Evolutionary conservation across 371 early-diverging fungal species (phyloP), one percentile per base, ranked within the genome.

Genomic region (Haplosporangium sp.): DNA sequence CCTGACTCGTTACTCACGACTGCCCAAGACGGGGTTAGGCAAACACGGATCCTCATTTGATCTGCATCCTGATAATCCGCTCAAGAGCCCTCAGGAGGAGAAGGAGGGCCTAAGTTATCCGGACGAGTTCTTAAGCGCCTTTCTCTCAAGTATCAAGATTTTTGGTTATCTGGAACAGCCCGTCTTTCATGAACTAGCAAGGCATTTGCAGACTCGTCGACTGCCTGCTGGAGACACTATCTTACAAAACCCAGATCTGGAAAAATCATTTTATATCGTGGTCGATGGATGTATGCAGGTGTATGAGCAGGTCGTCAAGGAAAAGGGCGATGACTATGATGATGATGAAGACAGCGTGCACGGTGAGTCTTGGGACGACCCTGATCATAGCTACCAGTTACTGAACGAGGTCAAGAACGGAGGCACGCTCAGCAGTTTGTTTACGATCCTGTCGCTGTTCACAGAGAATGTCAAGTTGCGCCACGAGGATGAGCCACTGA

Each of bases 161-260:
- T 98, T 99, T 88, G 97, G 97, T 1, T 98, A 97, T 74, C 85
- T 99, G 42, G 99, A 99, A 64, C 89, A 95, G 70, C 95, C 95
- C 7, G 97, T 99, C 48, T 96, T 99, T 82, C 94, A 95, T 83
- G 98, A 98, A 79, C 86, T 98, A 42, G 93, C 96, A 6, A 84
- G 95, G 37, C 92, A 94, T 73, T 81, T 95, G 56, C 94, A 95
- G 79, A 96, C 96, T 0, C 91, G 92, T 48, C 91, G 94, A 42
- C 79, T 96, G 57, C 83, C 93, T 48, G 94, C 94, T 9, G 97
- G 96, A 36, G 95, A 97, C 71, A 91, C 93, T 55, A 86, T 96
- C 72, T 91, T 93, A 74, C 87, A 91, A 75, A 85, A 90, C 63
- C 91, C 90, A 36, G 90, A 91, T 40, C 91, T 94, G 54, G 90